Conservation (phyloP, 345 rosid species). For the Psidium friedrichsthalianum region DNA sequence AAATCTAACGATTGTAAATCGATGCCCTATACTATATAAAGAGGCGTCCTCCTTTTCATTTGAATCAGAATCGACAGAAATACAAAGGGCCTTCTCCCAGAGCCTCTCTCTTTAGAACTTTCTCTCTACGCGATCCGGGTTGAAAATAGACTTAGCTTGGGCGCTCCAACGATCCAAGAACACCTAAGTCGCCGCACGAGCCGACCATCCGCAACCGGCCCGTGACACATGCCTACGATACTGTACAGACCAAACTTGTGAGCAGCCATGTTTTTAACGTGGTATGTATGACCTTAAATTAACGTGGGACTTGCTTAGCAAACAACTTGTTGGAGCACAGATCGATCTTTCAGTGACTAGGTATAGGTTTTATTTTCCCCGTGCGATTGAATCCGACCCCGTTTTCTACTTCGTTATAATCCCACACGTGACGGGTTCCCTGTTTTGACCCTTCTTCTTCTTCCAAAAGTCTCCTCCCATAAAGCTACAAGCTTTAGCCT, state of each 20-base stretch:
- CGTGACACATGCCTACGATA: not conserved
- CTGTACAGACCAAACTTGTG: not conserved
- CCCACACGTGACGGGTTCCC: not conserved
- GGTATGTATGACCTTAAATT: not conserved
- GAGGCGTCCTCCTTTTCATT: too few relatives aligned
- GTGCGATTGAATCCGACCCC: not conserved
- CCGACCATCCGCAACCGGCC: too few relatives aligned
- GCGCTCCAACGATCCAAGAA: too few relatives aligned
- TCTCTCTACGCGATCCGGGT: too few relatives aligned
- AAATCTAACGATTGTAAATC: too few relatives aligned
- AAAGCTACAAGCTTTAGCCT: not conserved
- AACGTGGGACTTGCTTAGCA: not conserved
- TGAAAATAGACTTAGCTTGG: too few relatives aligned
- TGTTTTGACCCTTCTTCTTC: not conserved
- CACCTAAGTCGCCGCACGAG: too few relatives aligned
- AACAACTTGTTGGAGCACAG: not conserved
- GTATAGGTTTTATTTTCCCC: not conserved
- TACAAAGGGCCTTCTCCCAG: too few relatives aligned
- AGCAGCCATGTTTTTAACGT: not conserved
- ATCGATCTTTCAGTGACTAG: not conserved
- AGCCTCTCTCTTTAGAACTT: too few relatives aligned
- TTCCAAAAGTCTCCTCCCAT: not conserved
- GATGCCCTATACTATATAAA: too few relatives aligned
- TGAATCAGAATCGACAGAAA: too few relatives aligned
- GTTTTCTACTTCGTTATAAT: not conserved